Evolutionary conservation across 768 basidiomycete species (phyloP).

Genomic region (Collybia mongolica): DNA sequence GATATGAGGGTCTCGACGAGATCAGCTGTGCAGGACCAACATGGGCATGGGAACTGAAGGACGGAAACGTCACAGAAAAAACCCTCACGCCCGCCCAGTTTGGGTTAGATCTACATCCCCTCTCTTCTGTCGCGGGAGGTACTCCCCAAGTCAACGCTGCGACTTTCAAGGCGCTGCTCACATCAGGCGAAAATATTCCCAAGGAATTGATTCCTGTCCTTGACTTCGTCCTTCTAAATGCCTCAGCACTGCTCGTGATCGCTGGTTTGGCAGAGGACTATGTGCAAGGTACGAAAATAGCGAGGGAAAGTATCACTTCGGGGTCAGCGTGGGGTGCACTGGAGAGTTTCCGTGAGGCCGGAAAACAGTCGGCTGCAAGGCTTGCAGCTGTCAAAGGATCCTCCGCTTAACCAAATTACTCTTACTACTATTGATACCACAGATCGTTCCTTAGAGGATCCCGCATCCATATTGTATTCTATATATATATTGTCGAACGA

Average conservation of each 20-base stretch:
- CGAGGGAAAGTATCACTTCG: slow-evolving; percentile 56
- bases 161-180: slow-evolving; percentile 65
- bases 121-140: slow-evolving; percentile 69
- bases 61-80: slow-evolving; percentile 62
- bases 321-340: slow-evolving; percentile 62
- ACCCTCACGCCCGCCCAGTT: slow-evolving; percentile 73
- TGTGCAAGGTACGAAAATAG: slow-evolving; percentile 69
- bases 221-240: slow-evolving; percentile 90
- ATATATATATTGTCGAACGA: too few relatives aligned
- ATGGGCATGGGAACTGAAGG: slow-evolving; percentile 75
- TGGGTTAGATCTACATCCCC: slow-evolving; percentile 70
- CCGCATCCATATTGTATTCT: too few relatives aligned
- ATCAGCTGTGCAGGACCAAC: slow-evolving; percentile 94
- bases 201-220: slow-evolving; percentile 58
- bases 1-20: slow-evolving; percentile 89
- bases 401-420: not conserved
- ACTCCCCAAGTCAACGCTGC: slow-evolving; percentile 79
- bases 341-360: slow-evolving; percentile 47
- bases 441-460: too few relatives aligned
- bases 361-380: slow-evolving; percentile 24
- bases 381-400: not conserved
- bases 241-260: slow-evolving; percentile 84
- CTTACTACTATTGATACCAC: too few relatives aligned
- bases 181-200: slow-evolving; percentile 54
- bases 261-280: slow-evolving; percentile 73